Base-by-base conservation (phyloP, 768 basidiomycete genomes). In the Hypholoma fasciculare region DNA sequence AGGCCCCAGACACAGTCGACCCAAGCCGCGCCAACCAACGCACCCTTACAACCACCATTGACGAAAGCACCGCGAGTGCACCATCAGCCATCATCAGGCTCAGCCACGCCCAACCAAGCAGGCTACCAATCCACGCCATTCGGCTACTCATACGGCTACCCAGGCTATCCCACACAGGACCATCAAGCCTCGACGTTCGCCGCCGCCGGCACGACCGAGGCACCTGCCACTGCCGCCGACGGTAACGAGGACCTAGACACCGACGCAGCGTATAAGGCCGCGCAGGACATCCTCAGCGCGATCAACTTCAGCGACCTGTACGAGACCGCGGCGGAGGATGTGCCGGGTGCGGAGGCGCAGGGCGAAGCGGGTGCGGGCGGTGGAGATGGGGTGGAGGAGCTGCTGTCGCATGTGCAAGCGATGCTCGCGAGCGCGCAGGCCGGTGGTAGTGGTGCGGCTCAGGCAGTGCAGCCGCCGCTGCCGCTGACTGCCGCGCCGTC, bases 281-380 rank as follows among this genome's bases (percentile, higher is more conserved):
- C 89, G 7, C 87, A 90, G 65, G 87, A 82, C 60, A 91, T 91
- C 48, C 76, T 91, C 53, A 84, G 86, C 63, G 89, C 88, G 3
- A 89, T 91, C 72, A 89, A 90, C 68, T 89, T 90, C 64, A 84
- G 83, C 4, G 75, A 73, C 17, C 69, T 88, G 27, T 70, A 82
- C 27, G 76, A 81, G 54, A 59, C 81, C 48, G 67, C 78, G 12
- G 57, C 68, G 12, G 76, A 76, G 34, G 73, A 74, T 14, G 63
- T 61, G 23, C 52, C 63, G 38, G 57, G 19, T 9, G 23, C 4
- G 37, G 36, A 12, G 16, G 17, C 11, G 14, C 17, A 3, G 44
- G 30, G 14, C 7, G 27, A 12, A 9, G 17, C 54, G 14, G 16
- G 14, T 11, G 44, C 27, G 44, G 57, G n/a, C 54, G 56, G 36